A percentile compares a stretch with the other conserved stretches of the same genome.
phyloP scores from a whole-genome alignment of 768 basidiomycete species.

The Strobilomyces dryophilus region DNA sequence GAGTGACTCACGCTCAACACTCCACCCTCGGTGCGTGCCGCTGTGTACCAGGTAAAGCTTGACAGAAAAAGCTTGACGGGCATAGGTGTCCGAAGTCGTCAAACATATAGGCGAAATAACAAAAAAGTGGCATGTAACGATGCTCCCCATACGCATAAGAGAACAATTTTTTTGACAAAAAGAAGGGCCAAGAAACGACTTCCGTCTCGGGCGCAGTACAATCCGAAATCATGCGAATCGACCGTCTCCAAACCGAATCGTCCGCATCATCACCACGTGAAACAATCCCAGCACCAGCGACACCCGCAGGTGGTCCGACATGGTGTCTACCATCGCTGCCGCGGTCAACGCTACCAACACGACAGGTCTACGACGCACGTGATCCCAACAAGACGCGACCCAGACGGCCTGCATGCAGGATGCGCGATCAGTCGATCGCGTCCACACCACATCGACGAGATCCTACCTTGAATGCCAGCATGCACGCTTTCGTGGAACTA shows the following conservation, averaged over 20 bases:
- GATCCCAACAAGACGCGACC: slow-evolving; percentile 17
- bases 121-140: slow-evolving; percentile 32
- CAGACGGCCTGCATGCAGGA: slow-evolving; percentile 22
- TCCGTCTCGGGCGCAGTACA: too few species aligned
- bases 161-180: not conserved
- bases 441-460: not conserved
- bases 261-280: slow-evolving; percentile 35
- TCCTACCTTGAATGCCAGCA: slow-evolving; percentile 35
- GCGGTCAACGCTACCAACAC: slow-evolving; percentile 27
- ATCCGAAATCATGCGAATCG: not conserved
- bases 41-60: too few species aligned
- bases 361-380: slow-evolving; percentile 23
- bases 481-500: slow-evolving; percentile 32
- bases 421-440: not conserved
- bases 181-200: not conserved
- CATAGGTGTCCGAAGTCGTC: too few species aligned
- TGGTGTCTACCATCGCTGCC: slow-evolving; percentile 43
- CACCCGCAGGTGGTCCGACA: slow-evolving; percentile 37
- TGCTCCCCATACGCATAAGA: not conserved
- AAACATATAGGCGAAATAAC: too few species aligned
- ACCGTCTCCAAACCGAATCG: not conserved
- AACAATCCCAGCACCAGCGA: slow-evolving; percentile 37
- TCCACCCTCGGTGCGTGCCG: too few species aligned
- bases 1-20: too few species aligned
- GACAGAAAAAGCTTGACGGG: too few species aligned